Base-by-base conservation (phyloP, 371 early-diverging fungal genomes). In the Funneliformis caledonium region DNA sequence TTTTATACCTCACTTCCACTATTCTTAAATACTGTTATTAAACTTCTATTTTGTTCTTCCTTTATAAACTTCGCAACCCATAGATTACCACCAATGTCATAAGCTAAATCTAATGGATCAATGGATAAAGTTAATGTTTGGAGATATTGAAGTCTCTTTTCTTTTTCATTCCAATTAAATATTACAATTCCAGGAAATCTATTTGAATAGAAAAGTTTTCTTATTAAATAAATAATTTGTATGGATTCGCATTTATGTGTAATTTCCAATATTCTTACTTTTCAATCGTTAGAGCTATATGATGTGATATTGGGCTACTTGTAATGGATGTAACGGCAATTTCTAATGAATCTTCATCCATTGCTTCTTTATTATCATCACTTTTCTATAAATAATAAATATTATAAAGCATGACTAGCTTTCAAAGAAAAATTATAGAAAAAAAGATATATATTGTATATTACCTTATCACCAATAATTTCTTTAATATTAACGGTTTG, bases 101-200 rank as follows among this genome's bases (percentile, higher is more conserved):
- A 80, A 42, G 61, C 70, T 43, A 56, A 37, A 72, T 80, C 80
- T 12, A 80, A 43, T 47, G 72, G 80, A 72, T 80, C 50, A 60
- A n/a, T 45, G 14, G 56, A 48, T 37, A 72, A 68, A 19, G 16
- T 11, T 42, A 80, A 65, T 16, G 60, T 80, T 59, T 50, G 22
- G 1, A 42, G n/a, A 42, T 59, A 80, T n/a, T 22, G 19, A 31
- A 80, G 3, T 42, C 42, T 60, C 11, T 43, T 50, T 60, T 60
- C 22, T 6, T 9, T 19, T 42, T 48, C 72, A 60, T 80, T 31
- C 80, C 80, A 80, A 50, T 43, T 47, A 10, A 80, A 47, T 26
- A 80, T 80, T 70, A 80, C 0, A 0, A 80, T 31, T 26, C 80
- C 80, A 47, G 80, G 69, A 67, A 70, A 80, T 31, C 79, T 78